These are phyloP conservation scores for Tephrocybe sp. DNA, from an alignment of 768 basidiomycete genomes.

Conservation along the genomic window DNA sequence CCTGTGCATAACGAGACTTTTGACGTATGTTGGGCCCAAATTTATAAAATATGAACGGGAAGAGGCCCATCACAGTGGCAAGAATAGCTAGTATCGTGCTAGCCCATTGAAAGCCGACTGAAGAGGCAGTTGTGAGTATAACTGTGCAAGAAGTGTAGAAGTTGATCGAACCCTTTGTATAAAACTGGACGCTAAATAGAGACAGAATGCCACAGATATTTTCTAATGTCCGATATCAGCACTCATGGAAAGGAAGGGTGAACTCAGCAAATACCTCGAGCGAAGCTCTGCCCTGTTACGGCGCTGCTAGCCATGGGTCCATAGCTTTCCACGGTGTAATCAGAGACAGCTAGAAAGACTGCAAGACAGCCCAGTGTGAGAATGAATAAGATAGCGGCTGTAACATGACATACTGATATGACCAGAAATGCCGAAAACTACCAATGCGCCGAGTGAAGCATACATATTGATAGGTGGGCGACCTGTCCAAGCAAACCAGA, in stretches of 20 bases:
- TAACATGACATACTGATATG: constrained; percentile 24
- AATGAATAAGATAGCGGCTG: background rate
- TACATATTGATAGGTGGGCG: constrained; percentile 19
- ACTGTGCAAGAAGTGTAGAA: background rate
- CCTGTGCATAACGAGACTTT: constrained; percentile 19
- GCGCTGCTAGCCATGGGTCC: constrained; percentile 23
- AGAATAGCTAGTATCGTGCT: constrained; percentile 21
- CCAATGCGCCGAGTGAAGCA: constrained; percentile 18
- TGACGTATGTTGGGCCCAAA: constrained; percentile 19
- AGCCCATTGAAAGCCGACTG: constrained; percentile 22
- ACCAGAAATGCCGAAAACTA: constrained; percentile 19
- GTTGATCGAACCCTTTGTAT: constrained; percentile 14
- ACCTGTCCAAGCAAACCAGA: constrained; percentile 24
- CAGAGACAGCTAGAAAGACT: constrained; percentile 22
- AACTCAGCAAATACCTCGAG: constrained; percentile 12
- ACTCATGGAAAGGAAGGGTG: background rate
- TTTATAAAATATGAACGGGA: constrained; percentile 21
- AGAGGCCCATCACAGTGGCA: constrained; percentile 19
- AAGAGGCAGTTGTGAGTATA: background rate
- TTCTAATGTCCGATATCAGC: constrained; percentile 6
- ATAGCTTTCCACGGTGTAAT: constrained; percentile 24
- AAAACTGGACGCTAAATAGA: constrained; percentile 18
- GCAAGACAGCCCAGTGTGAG: background rate
- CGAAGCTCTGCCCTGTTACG: constrained; percentile 23
- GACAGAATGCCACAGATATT: constrained; percentile 19